A percentile compares a stretch with the other conserved stretches of the same genome.
These are phyloP conservation scores for Aechmea fasciata DNA, from an alignment of 176 grass and related monocot genomes.

Conservation along the genomic window DNA sequence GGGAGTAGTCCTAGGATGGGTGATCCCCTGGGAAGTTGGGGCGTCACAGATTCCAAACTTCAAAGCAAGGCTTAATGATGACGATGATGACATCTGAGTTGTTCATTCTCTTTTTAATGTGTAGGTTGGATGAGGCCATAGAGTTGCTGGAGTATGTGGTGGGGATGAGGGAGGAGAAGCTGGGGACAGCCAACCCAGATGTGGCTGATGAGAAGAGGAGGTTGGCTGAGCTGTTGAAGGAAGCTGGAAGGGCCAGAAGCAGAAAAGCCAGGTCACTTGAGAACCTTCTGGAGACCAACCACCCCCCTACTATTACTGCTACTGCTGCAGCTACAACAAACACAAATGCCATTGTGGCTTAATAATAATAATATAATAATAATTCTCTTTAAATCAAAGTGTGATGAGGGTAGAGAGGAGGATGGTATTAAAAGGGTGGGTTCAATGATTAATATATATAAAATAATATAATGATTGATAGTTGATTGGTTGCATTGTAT, in stretches of 20 bases:
- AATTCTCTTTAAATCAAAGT: neutral
- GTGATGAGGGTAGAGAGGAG: neutral
- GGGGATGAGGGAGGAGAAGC: constrained; percentile 82
- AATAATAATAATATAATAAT: constrained; percentile 5
- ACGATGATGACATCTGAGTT: neutral
- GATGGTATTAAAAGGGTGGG: neutral
- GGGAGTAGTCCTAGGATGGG: too few species aligned
- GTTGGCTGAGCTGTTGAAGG: constrained; percentile 71
- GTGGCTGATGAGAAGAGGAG: constrained; percentile 88
- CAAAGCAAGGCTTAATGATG: too few species aligned
- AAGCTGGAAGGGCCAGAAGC: constrained; percentile 81
- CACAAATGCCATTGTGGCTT: constrained; percentile 35
- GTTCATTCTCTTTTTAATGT: neutral
- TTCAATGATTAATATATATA: neutral
- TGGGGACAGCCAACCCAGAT: constrained; percentile 91
- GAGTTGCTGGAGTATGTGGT: constrained; percentile 90
- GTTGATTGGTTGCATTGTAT: neutral
- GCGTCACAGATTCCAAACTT: too few species aligned
- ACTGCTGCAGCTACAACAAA: constrained; percentile 5
- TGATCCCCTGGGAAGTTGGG: too few species aligned
- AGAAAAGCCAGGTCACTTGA: constrained; percentile 69
- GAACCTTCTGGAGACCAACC: constrained; percentile 70
- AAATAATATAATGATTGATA: neutral
- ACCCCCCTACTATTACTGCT: constrained; percentile 8
- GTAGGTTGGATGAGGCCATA: constrained; percentile 82